These are phyloP conservation scores for Esteya vermicola DNA, from an alignment of 2,329 filamentous ascomycete genomes.

Conservation along the genomic window DNA sequence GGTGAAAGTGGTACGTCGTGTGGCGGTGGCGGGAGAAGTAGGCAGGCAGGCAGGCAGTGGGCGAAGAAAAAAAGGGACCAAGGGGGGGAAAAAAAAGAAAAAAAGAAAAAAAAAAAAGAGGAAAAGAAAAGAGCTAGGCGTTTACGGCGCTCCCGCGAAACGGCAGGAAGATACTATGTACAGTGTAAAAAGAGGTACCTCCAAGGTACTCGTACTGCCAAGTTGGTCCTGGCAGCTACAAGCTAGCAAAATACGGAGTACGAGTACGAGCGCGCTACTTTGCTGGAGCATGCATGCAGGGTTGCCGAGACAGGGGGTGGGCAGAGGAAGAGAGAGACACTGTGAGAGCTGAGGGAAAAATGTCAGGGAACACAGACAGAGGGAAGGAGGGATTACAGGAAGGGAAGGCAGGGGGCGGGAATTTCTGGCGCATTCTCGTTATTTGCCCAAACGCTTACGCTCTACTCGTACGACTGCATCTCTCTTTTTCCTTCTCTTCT, in stretches of 20 bases:
- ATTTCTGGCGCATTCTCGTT: neutral
- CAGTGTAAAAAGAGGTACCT: no score
- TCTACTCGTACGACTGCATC: no score
- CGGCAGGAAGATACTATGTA: no score
- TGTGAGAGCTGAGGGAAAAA: conserved; percentile 5
- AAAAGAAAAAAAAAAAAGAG: conserved; percentile 3
- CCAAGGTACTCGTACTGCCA: no score
- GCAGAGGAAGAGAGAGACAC: conserved; percentile 2
- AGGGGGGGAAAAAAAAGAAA: neutral
- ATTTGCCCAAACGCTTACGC: no score
- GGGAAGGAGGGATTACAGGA: no score
- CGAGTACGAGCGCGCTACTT: no score
- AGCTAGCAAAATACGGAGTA: no score
- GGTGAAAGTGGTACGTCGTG: conserved; percentile 6
- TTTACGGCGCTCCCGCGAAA: no score
- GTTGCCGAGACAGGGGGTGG: conserved; percentile 4
- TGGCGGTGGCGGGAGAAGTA: conserved; percentile 5
- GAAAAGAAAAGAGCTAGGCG: conserved; percentile 2
- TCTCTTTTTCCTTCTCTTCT: no score
- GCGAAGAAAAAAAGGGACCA: neutral
- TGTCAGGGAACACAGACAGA: no score
- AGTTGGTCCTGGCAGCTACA: no score
- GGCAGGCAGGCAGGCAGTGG: conserved; percentile 6
- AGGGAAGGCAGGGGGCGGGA: conserved; percentile 6
- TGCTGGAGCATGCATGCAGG: conserved; percentile 4